Evolutionary conservation across 192 early-diverging fungal species (phyloP).

Genomic region (Rhizoclosmatium sp.): DNA sequence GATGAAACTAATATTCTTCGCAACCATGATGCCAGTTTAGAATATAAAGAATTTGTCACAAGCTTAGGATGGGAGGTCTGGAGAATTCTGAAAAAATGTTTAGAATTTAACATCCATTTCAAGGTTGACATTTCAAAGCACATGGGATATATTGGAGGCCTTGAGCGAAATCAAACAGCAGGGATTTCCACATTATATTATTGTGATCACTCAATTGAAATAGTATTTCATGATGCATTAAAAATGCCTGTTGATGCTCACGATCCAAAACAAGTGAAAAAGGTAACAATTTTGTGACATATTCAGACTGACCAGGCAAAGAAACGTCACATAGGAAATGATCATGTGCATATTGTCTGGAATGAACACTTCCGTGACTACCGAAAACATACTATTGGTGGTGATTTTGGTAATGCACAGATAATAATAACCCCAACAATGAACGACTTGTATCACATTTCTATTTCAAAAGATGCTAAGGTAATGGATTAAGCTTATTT

Average conservation of each 20-base stretch:
- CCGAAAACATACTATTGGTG: constrained; percentile 87
- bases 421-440: constrained; percentile 87
- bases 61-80: constrained; percentile 90
- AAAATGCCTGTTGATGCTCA: constrained; percentile 83
- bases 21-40: constrained; percentile 74
- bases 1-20: constrained; percentile 85
- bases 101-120: neutral
- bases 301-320: constrained; percentile 32
- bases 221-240: constrained; percentile 91
- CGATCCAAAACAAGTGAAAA: constrained; percentile 89
- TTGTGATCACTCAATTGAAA: constrained; percentile 81
- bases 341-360: constrained; percentile 98
- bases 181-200: constrained; percentile 83
- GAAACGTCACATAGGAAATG: constrained; percentile 99
- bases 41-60: constrained; percentile 85
- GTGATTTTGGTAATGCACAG: constrained; percentile 97
- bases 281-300: constrained; percentile 64
- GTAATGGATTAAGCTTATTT: neutral
- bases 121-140: constrained; percentile 82
- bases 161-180: constrained; percentile 82
- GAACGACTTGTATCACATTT: constrained; percentile 69
- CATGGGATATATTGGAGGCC: constrained; percentile 84
- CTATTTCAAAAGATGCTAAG: constrained; percentile 67
- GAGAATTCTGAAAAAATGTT: neutral
- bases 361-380: constrained; percentile 93